These are phyloP conservation scores for Phytophthora boehmeriae DNA, from an alignment of 352 stramenopile species.

Conservation along the genomic window DNA sequence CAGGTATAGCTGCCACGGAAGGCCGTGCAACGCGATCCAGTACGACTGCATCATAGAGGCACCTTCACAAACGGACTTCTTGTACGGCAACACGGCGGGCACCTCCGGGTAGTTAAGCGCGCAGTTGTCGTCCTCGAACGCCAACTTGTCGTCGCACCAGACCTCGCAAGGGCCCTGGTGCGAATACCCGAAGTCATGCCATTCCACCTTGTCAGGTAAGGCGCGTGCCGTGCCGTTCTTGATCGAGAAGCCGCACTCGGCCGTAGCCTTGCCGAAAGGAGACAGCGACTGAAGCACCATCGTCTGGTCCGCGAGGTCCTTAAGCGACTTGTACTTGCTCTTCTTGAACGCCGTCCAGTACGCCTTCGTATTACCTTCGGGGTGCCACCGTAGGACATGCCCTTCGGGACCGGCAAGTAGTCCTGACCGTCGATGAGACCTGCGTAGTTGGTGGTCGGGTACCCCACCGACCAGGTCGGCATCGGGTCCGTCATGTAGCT, in stretches of 20 bases:
- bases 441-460: constrained; percentile 36
- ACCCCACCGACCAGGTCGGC: constrained; percentile 43
- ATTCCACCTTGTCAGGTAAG: constrained; percentile 34
- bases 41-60: constrained; percentile 53
- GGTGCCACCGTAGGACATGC: constrained; percentile 38
- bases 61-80: constrained; percentile 41
- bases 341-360: constrained; percentile 41
- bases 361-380: constrained; percentile 31
- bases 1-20: constrained; percentile 66
- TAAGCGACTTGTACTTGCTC: constrained; percentile 43
- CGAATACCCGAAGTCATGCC: constrained; percentile 41
- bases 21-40: constrained; percentile 61
- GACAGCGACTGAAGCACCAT: constrained; percentile 31
- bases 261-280: constrained; percentile 28
- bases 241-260: constrained; percentile 35
- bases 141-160: constrained; percentile 62
- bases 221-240: constrained; percentile 31
- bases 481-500: constrained; percentile 45
- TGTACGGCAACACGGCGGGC: constrained; percentile 43
- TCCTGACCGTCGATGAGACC: constrained; percentile 45
- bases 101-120: constrained; percentile 36
- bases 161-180: constrained; percentile 65
- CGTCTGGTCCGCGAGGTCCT: constrained; percentile 35
- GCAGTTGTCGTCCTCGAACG: constrained; percentile 48
- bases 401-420: constrained; percentile 37